Conservation (phyloP, 352 stramenopile species). For the Hyaloperonospora brassicae region DNA sequence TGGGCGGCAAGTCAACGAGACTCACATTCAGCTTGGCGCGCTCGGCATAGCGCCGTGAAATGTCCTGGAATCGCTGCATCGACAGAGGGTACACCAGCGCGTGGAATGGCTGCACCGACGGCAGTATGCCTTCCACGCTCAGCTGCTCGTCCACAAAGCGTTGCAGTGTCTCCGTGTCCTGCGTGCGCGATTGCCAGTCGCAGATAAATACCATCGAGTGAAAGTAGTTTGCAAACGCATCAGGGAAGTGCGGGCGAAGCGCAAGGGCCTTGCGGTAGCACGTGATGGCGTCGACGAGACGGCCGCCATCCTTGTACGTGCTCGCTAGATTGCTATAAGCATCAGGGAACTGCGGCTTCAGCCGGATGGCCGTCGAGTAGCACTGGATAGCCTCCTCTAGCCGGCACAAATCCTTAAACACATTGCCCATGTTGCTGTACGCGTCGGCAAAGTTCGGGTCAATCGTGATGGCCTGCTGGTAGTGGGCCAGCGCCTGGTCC, state of each 20-base stretch:
- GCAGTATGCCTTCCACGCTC: conserved; percentile 48
- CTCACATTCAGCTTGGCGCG: conserved; percentile 82
- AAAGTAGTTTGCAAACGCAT: conserved; percentile 90
- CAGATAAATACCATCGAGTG: conserved; percentile 90
- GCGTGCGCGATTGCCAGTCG: conserved; percentile 81
- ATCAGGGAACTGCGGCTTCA: conserved; percentile 87
- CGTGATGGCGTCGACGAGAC: conserved; percentile 85
- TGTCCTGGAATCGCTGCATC: conserved; percentile 69
- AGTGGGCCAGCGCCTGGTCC: conserved; percentile 90
- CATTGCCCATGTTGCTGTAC: conserved; percentile 92
- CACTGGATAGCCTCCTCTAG: conserved; percentile 86
- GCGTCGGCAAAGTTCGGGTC: conserved; percentile 88
- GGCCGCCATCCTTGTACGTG: conserved; percentile 88
- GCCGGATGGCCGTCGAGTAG: conserved; percentile 84
- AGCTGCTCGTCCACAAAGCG: conserved; percentile 60
- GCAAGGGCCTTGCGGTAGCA: conserved; percentile 89
- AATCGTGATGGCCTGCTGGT: conserved; percentile 89
- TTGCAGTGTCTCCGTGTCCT: conserved; percentile 69
- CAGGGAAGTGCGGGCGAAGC: conserved; percentile 85
- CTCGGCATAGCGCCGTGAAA: conserved; percentile 68
- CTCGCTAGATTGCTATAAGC: conserved; percentile 89
- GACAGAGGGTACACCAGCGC: conserved; percentile 86
- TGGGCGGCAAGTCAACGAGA: conserved; percentile 69
- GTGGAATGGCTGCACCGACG: conserved; percentile 90
- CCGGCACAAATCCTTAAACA: conserved; percentile 88